These are phyloP conservation scores for Discostella stelligera DNA, from an alignment of 352 stramenopile genomes.

Conservation along the genomic window DNA sequence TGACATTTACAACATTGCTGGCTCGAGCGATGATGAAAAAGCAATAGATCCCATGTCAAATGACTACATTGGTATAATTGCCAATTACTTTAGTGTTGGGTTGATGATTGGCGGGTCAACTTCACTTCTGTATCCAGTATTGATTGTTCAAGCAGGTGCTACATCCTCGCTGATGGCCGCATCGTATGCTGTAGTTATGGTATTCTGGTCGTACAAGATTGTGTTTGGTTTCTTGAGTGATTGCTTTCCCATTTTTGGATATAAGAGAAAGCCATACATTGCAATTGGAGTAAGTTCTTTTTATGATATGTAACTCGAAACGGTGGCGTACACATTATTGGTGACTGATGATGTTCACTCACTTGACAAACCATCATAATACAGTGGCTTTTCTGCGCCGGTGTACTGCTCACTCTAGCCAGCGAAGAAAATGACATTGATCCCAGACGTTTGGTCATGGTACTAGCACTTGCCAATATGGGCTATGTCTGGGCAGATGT, in stretches of 20 bases:
- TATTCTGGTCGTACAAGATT: conserved; percentile 88
- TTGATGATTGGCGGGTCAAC: conserved; percentile 44
- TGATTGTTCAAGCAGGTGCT: conserved; percentile 39
- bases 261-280: conserved; percentile 88
- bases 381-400: conserved; percentile 44
- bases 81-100: conserved; percentile 52
- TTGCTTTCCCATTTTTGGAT: conserved; percentile 85
- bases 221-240: conserved; percentile 88
- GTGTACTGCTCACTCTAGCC: conserved; percentile 34
- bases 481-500: conserved; percentile 88
- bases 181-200: conserved; percentile 72
- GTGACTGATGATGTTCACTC: background rate
- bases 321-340: conserved; percentile 17
- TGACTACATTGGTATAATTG: conserved; percentile 44
- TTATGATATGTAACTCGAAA: too few relatives aligned
- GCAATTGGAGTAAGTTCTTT: conserved; percentile 64
- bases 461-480: conserved; percentile 83
- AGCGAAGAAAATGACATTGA: conserved; percentile 35
- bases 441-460: conserved; percentile 33
- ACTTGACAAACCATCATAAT: background rate
- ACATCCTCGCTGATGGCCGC: conserved; percentile 38
- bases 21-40: conserved; percentile 17
- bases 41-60: conserved; percentile 40
- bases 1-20: conserved; percentile 36
- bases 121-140: conserved; percentile 42